Base-by-base conservation (phyloP, 805 yeast species). In the Candida andamanensis region DNA sequence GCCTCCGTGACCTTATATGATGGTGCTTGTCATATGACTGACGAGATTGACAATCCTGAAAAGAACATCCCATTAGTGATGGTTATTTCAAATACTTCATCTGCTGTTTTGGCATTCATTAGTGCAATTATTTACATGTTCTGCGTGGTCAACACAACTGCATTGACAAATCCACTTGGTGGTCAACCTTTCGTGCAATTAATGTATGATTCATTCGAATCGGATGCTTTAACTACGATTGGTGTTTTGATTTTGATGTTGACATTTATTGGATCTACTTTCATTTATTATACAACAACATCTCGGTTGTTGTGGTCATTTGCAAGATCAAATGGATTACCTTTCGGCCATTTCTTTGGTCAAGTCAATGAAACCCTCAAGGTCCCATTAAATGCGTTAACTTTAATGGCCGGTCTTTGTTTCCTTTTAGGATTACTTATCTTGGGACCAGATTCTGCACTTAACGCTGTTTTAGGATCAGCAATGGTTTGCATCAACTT, bases 21-120 rank as follows among this genome's bases (percentile, higher is more conserved):
- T 39, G 53, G 58, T 5, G 54, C 55, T 3, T 49, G 58, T 6
- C 64, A 57, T 35, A 47, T 55, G 44, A 58, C 63, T 3, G 61
- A 57, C 34, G 63, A 58, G 40, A 50, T 58, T 12, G 47, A 48
- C 14, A 31, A 44, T 17, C 58, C 61, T 3, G 53, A 40, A 25
- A 51, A 46, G 33, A 45, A 56, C 29, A 46, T 58, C 24, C 62
- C 63, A n/a, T 50, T 47, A 27, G 66, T 60, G 2, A 45, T 58
- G 44, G 41, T 56, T 28, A 46, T 51, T 14, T 51, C 58, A 21
- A 53, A 56, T 17, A 33, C 41, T 2, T 33, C 48, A 8, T 48
- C 54, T 8, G 50, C 55, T 9, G 17, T 56, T 11, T 47, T 52
- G 29, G 63, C 59, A 1, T 53, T 58, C 29, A 24, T 56, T 29